phyloP scores from a whole-genome alignment of 1,139 yeast genomes.

The Cylindricascospora bacillispora region DNA sequence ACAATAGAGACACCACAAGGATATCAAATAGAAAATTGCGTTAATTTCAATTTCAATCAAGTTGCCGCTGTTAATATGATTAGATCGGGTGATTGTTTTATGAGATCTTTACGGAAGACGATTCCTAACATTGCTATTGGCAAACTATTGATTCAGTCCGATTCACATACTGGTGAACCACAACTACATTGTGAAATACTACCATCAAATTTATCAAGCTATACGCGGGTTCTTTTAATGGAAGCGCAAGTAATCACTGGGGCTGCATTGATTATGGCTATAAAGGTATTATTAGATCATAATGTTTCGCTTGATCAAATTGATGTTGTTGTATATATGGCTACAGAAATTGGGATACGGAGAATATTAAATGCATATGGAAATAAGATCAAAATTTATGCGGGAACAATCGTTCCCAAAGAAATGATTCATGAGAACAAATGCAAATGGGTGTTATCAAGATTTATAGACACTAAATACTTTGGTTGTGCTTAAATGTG shows the following conservation, averaged over 20 bases:
- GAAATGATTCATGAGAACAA: conserved; percentile 17
- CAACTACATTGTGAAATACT: conserved; percentile 68
- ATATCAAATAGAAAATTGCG: conserved; percentile 30
- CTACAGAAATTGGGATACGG: conserved; percentile 73
- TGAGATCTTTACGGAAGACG: conserved; percentile 59
- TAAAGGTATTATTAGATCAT: conserved; percentile 76
- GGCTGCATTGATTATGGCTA: conserved; percentile 90
- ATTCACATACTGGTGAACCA: conserved; percentile 84
- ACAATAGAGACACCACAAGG: conserved; percentile 37
- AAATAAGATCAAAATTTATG: conserved; percentile 44
- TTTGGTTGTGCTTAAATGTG: conserved; percentile 39
- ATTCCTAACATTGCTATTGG: conserved; percentile 74
- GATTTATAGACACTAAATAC: conserved; percentile 68
- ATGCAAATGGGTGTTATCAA: conserved; percentile 40
- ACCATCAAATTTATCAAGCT: conserved; percentile 28
- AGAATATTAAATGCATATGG: conserved; percentile 68
- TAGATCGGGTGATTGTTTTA: conserved; percentile 88
- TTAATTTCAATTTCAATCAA: conserved; percentile 30
- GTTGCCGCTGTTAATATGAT: conserved; percentile 68
- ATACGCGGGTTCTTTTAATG: conserved; percentile 47
- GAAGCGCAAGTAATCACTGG: conserved; percentile 90
- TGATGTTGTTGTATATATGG: conserved; percentile 55
- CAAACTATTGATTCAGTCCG: conserved; percentile 76
- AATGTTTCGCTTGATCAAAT: conserved; percentile 53
- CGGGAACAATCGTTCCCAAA: conserved; percentile 47